Evolutionary conservation across 2,329 filamentous ascomycete species (phyloP).

Genomic region (Nothophoma quercina): DNA sequence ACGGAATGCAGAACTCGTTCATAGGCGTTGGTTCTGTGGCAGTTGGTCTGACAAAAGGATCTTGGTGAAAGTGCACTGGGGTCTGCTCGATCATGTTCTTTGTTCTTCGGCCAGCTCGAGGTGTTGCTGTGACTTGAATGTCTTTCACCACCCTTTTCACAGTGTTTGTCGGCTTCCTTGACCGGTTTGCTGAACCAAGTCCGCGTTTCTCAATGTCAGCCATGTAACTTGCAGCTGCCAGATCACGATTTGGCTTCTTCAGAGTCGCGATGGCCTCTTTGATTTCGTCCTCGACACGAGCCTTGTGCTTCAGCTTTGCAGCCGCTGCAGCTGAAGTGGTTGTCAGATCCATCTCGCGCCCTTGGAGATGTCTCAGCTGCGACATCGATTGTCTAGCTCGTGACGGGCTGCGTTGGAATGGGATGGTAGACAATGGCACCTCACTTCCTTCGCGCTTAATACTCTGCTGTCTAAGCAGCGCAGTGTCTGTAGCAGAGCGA

Average conservation of each 20-base stretch:
- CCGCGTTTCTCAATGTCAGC: constrained; percentile 71
- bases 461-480: constrained; percentile 58
- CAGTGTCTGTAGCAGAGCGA: constrained; percentile 71
- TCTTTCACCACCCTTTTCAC: constrained; percentile 41
- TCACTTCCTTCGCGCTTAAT: constrained; percentile 76
- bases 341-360: constrained; percentile 63
- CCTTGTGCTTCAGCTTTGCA: constrained; percentile 69
- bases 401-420: constrained; percentile 56
- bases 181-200: constrained; percentile 32
- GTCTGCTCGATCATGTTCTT: constrained; percentile 43
- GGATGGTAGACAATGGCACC: constrained; percentile 59
- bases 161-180: constrained; percentile 38
- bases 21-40: constrained; percentile 29
- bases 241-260: constrained; percentile 76
- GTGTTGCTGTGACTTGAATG: constrained; percentile 55
- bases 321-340: constrained; percentile 63
- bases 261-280: constrained; percentile 76
- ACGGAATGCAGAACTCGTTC: constrained; percentile 50
- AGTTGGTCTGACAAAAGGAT: constrained; percentile 31
- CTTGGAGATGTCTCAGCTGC: constrained; percentile 55
- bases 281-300: constrained; percentile 72
- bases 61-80: constrained; percentile 35
- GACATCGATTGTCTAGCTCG: constrained; percentile 47
- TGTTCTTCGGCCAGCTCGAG: constrained; percentile 45
- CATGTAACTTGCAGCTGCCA: constrained; percentile 71